A percentile compares a stretch with the other conserved stretches of the same genome.
These are phyloP conservation scores for Camillea tinctor DNA, from an alignment of 2,329 filamentous ascomycete species.

Conservation along the genomic window DNA sequence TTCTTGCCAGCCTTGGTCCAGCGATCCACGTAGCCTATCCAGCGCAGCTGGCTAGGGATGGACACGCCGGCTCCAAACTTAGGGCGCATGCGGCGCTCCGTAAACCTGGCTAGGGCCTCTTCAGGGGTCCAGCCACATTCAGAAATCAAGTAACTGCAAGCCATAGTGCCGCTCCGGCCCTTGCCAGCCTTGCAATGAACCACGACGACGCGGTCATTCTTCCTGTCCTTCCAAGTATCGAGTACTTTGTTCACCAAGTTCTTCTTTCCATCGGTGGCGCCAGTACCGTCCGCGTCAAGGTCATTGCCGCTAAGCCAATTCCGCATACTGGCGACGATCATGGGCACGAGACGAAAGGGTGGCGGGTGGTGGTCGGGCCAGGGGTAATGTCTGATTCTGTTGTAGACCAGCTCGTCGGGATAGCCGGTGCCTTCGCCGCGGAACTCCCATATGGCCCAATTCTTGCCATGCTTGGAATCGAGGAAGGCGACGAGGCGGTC, in stretches of 20 bases:
- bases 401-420: conserved; percentile 84
- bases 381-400: conserved; percentile 84
- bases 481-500: conserved; percentile 85
- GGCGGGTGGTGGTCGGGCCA: conserved; percentile 98
- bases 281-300: conserved; percentile 32
- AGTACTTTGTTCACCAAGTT: conserved; percentile 24
- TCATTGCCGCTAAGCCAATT: conserved; percentile 71
- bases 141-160: conserved; percentile 85
- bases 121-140: conserved; percentile 66
- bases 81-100: conserved; percentile 82
- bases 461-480: conserved; percentile 74
- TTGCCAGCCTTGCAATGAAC: conserved; percentile 98
- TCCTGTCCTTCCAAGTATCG: conserved; percentile 34
- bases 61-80: conserved; percentile 87
- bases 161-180: conserved; percentile 83
- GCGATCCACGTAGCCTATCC: conserved; percentile 82
- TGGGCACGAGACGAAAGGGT: conserved; percentile 82
- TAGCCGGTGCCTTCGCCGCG: conserved; percentile 95
- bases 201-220: conserved; percentile 67
- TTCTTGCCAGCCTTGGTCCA: conserved; percentile 75
- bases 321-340: conserved; percentile 89
- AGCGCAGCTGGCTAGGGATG: conserved; percentile 88
- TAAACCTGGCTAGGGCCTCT: conserved; percentile 59
- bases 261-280: conserved; percentile 13
- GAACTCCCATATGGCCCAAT: conserved; percentile 99